Evolutionary conservation across 2,329 filamentous ascomycete genomes (phyloP), one percentile per base, ranked within the genome.

Genomic region (Knufia petricola): DNA sequence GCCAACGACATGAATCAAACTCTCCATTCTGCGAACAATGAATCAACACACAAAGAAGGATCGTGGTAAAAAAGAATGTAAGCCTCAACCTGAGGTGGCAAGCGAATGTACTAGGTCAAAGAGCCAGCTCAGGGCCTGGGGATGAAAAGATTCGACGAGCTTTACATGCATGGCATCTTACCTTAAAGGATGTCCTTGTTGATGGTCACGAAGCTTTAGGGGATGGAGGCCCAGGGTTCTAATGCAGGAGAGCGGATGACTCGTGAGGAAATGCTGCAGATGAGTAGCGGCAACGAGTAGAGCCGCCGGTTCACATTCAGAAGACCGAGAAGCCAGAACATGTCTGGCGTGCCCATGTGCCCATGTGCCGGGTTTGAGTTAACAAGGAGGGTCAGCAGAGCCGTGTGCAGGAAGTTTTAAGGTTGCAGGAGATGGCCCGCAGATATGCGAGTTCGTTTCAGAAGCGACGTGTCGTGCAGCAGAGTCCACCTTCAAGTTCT

Each of bases 191-290:
- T 44, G 41, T 32, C 32, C 20, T 24, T 15, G 23, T 19, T 26
- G 15, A 24, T 15, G 28, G 21, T 20, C 4, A 20, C 23, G 13
- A n/a, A 13, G 43, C 20, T 3, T 19, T 15, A 47, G 24, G 34
- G 19, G 34, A 32, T n/a, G 13, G 4, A 30, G 21, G 43, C 32
- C 23, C 20, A 15, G 2, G n/a, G 30, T 13, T 30, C 43, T 46
- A 46, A 46, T 46, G 43, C 43, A 37, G 32, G 10, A 24, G 31
- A 37, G 43, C 32, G 43, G 43, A n/a, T 26, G 23, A 23, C n/a
- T 23, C n/a, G 10, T 17, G 41, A 13, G 15, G 28, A 31, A n/a
- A 8, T 17, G 34, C 8, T 17, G 8, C 6, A 38, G 17, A n/a
- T n/a, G n/a, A n/a, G n/a, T n/a, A n/a, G n/a, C n/a, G n/a, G n/a